Evolutionary conservation across 2,329 filamentous ascomycete genomes (phyloP).

Genomic region (Aureobasidium sp.): DNA sequence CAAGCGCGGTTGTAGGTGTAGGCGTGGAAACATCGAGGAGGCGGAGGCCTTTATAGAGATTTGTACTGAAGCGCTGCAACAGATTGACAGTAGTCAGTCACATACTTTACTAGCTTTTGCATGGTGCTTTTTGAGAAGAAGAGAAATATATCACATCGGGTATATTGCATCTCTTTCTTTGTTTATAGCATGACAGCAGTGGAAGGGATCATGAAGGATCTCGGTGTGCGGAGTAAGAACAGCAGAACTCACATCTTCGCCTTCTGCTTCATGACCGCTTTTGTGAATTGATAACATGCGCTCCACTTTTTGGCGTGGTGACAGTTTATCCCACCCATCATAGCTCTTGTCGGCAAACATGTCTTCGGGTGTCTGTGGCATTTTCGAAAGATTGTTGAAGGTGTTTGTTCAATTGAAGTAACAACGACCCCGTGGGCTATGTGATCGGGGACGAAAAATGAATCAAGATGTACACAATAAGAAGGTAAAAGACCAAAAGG

Average conservation of each 20-base stretch:
- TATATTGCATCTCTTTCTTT: neutral
- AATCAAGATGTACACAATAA: too few relatives aligned
- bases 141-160: too few relatives aligned
- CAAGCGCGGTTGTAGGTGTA: neutral
- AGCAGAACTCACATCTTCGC: neutral
- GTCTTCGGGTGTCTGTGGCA: neutral
- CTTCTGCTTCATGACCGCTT: neutral
- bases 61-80: neutral
- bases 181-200: neutral
- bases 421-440: too few relatives aligned
- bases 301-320: neutral
- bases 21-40: neutral
- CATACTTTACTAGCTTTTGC: too few relatives aligned
- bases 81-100: too few relatives aligned
- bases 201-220: neutral
- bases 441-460: too few relatives aligned
- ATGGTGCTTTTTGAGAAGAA: too few relatives aligned
- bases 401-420: too few relatives aligned
- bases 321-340: neutral
- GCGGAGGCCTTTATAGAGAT: neutral
- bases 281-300: slow-evolving; percentile 2
- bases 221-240: neutral
- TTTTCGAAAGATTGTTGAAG: neutral
- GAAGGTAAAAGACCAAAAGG: too few relatives aligned
- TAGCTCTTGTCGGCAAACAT: neutral